Base-by-base conservation (phyloP, 73 alveolate genomes). In the Blepharisma stoltei region DNA sequence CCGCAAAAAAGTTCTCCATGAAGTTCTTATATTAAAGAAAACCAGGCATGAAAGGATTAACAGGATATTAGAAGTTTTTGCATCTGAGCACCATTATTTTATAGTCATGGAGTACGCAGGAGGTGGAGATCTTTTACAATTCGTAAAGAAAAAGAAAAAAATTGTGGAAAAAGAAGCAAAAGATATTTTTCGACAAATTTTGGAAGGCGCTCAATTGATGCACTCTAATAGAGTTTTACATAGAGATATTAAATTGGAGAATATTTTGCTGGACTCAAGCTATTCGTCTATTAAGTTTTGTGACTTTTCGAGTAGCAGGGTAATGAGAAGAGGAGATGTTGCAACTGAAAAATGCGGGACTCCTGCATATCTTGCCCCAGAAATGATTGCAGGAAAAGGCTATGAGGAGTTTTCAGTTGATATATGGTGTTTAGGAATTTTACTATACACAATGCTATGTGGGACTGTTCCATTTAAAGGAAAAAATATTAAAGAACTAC, bases 351-450 rank as follows among this genome's bases (percentile, higher is more conserved):
- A 96, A 79, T 96, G 99, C 71, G 99, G 99, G 32, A 96, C 99
- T 4, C 99, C 99, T 3, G 99, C 99, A 20, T 96, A 95, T 86
- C 93, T 96, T 9, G 99, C 99, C 1, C 99, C 99, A 25, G 99
- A 96, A 90, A 94, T 96, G n/a, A 90, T 96, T 21, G 88, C 85
- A 45, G 91, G 83, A 79, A 95, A 96, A 68, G 99, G 99, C 38
- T 96, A 96, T 79, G 97, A 89, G 67, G 98, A 98, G 6, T 95
- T 91, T 23, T 92, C 89, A 6, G 97, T 96, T 37, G 99, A 96
- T 82, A 55, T 96, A 4, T 96, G 99, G 98, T 87, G 98, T 48
- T 88, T 96, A 41, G 99, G 99, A 37, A 95, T 96, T 18, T 90
- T 96, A 21, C 71, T 94, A 47, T 95, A 90, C 83, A 91, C 95